Evolutionary conservation across 805 yeast species (phyloP), one percentile per base, ranked within the genome.

Genomic region (Lipomyces lipofer): DNA sequence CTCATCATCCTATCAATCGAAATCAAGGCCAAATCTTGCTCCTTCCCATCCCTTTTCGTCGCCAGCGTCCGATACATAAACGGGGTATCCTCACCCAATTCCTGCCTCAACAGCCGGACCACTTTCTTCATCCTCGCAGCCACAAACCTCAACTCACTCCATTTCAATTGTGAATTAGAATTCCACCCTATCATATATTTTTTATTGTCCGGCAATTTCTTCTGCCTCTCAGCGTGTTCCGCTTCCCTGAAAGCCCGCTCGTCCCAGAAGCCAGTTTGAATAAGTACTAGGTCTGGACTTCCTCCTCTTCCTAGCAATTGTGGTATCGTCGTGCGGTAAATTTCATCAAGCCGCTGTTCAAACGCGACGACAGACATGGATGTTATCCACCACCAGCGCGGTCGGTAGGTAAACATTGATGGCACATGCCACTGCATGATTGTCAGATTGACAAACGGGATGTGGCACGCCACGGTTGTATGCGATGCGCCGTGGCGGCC

Each of bases 241-340:
- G 48, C 49, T 24, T 56, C 52, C 7, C 40, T 17, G 21, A 54
- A 47, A 13, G 54, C 43, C n/a, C 53, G 53, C 36, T 58, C 62
- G 36, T 58, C 62, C 62, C 62, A 58, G 10, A 54, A 27, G 13
- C 59, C 62, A 2, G 56, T 25, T 47, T 54, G 56, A 32, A 49
- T 50, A n/a, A 58, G 28, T 5, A 58, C 42, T 8, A 58, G 51
- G 38, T 58, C 62, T 1, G 62, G 62, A 13, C 5, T 7, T 25
- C 30, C 44, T 15, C 33, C 21, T 22, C 27, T 13, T 25, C 22
- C 45, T 15, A n/a, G 17, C 12, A 17, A 24, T 13, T 15, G 38
- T 7, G 29, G 38, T 13, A 3, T 33, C n/a, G 13, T 48, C 38
- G n/a, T 39, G 42, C 38, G 45, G 44, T 12, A 58, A 8, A 58